Evolutionary conservation across 1,284 basidiomycete species (phyloP).

Genomic region (Marasmius fiardii): DNA sequence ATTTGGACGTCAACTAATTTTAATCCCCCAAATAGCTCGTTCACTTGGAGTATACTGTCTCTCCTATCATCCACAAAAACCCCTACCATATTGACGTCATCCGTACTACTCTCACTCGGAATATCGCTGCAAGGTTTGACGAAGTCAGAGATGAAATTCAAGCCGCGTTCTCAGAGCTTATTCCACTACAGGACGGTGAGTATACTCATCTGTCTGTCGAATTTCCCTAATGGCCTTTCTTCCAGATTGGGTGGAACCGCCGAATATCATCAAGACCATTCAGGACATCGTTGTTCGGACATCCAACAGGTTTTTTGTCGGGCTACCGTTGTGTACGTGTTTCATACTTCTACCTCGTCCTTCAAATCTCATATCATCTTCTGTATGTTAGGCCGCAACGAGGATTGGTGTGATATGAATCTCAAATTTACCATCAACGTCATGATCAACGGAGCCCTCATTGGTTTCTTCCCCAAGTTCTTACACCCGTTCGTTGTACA

Average conservation of each 20-base stretch:
- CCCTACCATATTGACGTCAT: conserved; percentile 30
- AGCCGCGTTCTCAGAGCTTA: conserved; percentile 27
- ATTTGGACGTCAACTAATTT: not conserved
- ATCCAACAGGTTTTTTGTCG: conserved; percentile 37
- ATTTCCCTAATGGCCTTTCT: not conserved
- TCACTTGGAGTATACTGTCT: conserved; percentile 26
- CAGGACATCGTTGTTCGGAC: conserved; percentile 28
- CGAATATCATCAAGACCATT: conserved; percentile 26
- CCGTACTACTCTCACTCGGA: conserved; percentile 29
- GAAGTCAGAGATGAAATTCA: conserved; percentile 32
- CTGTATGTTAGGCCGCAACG: not conserved
- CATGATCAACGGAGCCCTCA: not conserved
- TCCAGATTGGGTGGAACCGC: conserved; percentile 36
- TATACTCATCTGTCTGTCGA: not conserved
- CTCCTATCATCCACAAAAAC: conserved; percentile 20
- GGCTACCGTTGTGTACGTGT: conserved; percentile 32
- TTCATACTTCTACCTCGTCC: not conserved
- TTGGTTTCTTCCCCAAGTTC: not conserved
- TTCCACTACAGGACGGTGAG: conserved; percentile 17
- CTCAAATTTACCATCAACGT: not conserved
- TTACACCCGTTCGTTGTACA: not conserved
- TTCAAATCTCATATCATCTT: not conserved
- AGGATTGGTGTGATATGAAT: not conserved
- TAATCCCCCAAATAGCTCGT: conserved; percentile 17
- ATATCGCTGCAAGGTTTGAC: conserved; percentile 25